Base-by-base conservation (phyloP, 2,329 filamentous ascomycete species). In the Fusarium mundagurra region DNA sequence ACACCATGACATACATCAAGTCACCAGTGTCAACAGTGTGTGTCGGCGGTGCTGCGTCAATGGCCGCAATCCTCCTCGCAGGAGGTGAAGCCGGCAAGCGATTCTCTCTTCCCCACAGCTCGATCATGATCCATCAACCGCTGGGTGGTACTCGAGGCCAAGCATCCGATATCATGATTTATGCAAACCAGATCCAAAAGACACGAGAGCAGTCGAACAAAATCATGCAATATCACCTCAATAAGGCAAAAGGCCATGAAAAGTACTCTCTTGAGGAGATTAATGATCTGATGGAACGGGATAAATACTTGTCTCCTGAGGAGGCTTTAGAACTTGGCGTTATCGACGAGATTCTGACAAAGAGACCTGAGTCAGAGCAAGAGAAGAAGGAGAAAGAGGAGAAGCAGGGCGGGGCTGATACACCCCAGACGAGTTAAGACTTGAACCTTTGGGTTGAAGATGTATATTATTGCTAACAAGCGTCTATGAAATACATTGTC, bases 111-210 rank as follows among this genome's bases (percentile, higher is more conserved):
- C 95, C 95, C n/a, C 95, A 99, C 82, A 94, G 92, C 77, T 93
- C 94, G 61, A 93, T 99, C 80, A 99, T 99, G 96, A 92, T 99
- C 63, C 96, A 99, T 84, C 96, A 99, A 82, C 96, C 97, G 2
- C 91, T 93, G 6, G 96, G 96, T 53, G 90, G 91, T 2, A 92
- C 90, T 8, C 84, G 87, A 67, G 90, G 90, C 2, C 91, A 90
- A 75, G 90, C 90, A 8, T 89, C 89, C 7, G 96, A 99, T 80
- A 98, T 99, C 74, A 89, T 97, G 54, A 98, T 99, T 72, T 97
- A 99, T 81, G 96, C 96, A 10, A 98, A 95, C 80, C 96, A 99
- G 87, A 99, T 99, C 64, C 88, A 98, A 81, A 88, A 95, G 67
- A 92, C 98, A 63, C 89, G 96, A 67, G 89, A 92, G 73, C 93